A percentile compares a stretch with the other conserved stretches of the same genome.
Evolutionary conservation across 805 yeast species (phyloP).

Genomic region (Hanseniaspora nectarophila): DNA sequence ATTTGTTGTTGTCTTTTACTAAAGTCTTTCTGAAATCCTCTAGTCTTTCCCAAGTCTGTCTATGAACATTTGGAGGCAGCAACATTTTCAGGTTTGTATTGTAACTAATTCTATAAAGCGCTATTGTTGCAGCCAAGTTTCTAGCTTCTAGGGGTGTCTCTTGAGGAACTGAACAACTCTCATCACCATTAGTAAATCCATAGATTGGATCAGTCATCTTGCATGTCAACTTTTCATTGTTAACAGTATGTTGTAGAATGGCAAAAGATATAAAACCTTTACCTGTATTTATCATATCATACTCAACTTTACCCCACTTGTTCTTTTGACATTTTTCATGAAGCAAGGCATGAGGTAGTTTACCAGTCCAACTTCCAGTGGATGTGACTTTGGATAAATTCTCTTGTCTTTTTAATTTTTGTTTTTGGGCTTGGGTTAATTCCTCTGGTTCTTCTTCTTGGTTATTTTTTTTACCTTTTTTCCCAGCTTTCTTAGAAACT

Average conservation of each 20-base stretch:
- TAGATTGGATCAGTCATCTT: slow-evolving; percentile 39
- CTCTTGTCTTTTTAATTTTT: slow-evolving; percentile 23
- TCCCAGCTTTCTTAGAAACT: not conserved
- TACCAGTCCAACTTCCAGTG: slow-evolving; percentile 85
- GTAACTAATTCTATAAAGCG: slow-evolving; percentile 64
- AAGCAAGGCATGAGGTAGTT: slow-evolving; percentile 72
- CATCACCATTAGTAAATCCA: slow-evolving; percentile 31
- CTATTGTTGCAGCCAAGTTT: slow-evolving; percentile 81
- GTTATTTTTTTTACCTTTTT: slow-evolving; percentile 10
- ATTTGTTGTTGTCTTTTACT: slow-evolving; percentile 34
- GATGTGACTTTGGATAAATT: slow-evolving; percentile 46
- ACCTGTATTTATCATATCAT: slow-evolving; percentile 49
- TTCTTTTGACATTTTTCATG: slow-evolving; percentile 79
- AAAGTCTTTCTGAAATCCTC: slow-evolving; percentile 47
- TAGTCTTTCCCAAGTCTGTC: slow-evolving; percentile 62
- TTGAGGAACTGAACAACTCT: slow-evolving; percentile 46
- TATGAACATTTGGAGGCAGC: slow-evolving; percentile 62
- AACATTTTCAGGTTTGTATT: slow-evolving; percentile 78
- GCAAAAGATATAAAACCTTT: slow-evolving; percentile 58
- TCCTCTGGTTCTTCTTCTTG: slow-evolving; percentile 17
- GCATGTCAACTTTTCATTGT: slow-evolving; percentile 52
- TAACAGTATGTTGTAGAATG: slow-evolving; percentile 54
- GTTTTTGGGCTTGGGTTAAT: slow-evolving; percentile 20
- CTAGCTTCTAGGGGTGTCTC: slow-evolving; percentile 82
- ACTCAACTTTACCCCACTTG: slow-evolving; percentile 79